phyloP scores from a whole-genome alignment of 768 basidiomycete species.

The Pulveroboletus sp. region DNA sequence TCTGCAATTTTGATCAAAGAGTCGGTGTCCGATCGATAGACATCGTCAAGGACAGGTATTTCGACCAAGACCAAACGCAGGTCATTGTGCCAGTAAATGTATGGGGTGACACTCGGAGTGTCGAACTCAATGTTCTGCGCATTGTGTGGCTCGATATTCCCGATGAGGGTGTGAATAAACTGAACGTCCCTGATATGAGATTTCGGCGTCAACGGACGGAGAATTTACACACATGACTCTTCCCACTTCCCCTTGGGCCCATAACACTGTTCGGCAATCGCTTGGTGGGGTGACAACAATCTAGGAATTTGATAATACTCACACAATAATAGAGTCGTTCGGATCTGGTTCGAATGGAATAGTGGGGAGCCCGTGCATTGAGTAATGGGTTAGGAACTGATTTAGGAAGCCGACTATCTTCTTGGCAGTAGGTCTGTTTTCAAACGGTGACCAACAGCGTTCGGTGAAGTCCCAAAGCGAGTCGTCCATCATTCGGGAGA shows the following conservation, averaged over 20 bases:
- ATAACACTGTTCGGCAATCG: constrained; percentile 9
- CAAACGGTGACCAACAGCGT: background rate
- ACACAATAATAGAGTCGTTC: constrained; percentile 15
- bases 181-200: background rate
- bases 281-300: background rate
- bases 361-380: too few species aligned
- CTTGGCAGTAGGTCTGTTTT: background rate
- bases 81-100: background rate
- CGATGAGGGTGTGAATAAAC: constrained; percentile 16
- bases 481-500: too few species aligned
- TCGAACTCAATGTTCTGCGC: constrained; percentile 7
- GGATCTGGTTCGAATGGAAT: constrained; percentile 7
- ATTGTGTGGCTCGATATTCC: background rate
- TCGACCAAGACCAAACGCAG: constrained; percentile 15
- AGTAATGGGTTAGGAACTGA: background rate
- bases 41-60: constrained; percentile 22
- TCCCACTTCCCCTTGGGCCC: constrained; percentile 25
- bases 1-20: constrained; percentile 12
- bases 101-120: constrained; percentile 8
- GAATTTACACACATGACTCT: constrained; percentile 16
- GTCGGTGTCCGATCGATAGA: constrained; percentile 8
- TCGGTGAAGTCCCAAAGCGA: background rate
- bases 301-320: background rate
- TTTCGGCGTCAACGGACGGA: background rate
- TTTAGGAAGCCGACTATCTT: background rate